Conservation (phyloP, 352 stramenopile species). For the Aphanomyces invadans region DNA sequence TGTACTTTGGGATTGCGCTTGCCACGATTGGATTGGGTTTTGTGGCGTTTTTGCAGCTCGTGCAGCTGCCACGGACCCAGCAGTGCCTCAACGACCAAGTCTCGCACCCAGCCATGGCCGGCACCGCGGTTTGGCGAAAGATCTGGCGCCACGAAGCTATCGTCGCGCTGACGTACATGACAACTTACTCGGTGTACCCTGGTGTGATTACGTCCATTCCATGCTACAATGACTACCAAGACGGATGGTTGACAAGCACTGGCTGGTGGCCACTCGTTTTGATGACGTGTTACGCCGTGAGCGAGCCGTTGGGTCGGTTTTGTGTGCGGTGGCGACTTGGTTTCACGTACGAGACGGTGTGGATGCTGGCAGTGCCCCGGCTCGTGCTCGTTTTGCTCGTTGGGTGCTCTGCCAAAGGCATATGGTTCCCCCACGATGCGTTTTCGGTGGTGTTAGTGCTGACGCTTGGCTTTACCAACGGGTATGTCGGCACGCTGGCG, state of each 20-base stretch:
- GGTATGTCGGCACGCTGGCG: not conserved
- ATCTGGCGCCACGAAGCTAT: constrained; percentile 1
- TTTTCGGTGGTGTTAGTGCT: not conserved
- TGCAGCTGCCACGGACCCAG: not conserved
- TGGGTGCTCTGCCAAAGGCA: not conserved
- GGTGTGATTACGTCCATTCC: constrained; percentile 4
- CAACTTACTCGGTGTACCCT: not conserved
- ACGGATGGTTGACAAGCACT: not conserved
- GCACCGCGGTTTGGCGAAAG: not conserved
- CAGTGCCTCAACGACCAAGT: not conserved
- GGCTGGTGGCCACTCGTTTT: constrained; percentile 5
- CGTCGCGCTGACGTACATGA: not conserved
- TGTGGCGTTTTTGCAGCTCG: not conserved
- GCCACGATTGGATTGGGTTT: not conserved
- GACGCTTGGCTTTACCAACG: not conserved
- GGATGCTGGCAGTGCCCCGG: not conserved
- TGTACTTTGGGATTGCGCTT: constrained; percentile 3
- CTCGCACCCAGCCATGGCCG: not conserved
- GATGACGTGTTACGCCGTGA: not conserved
- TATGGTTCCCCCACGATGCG: constrained; percentile 1
- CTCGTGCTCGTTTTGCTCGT: not conserved
- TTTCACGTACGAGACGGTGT: not conserved
- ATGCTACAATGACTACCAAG: not conserved
- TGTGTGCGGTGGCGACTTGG: not conserved
- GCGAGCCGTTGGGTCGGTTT: not conserved